Base-by-base conservation (phyloP, 2,329 filamentous ascomycete genomes). In the Dryadomyces quercivorus region DNA sequence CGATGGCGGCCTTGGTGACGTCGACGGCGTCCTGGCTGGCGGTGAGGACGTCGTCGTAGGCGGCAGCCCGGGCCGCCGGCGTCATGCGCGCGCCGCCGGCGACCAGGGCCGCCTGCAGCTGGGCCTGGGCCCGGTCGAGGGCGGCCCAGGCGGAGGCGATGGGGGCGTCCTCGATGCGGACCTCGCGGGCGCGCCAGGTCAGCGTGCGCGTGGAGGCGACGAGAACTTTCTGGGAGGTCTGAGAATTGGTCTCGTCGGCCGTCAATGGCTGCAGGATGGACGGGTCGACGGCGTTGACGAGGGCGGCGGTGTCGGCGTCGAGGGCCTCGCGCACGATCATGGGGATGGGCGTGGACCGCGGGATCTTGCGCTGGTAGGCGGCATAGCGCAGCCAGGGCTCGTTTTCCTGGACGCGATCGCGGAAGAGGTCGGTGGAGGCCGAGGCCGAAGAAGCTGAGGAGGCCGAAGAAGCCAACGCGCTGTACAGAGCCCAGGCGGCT, bases 341-440 rank as follows among this genome's bases (percentile, higher is more conserved):
- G 0, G 85, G 78, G 50, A 95, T 84, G 2, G 91, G 84, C 53
- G 90, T 80, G 2, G 90, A 95, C 46, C 93, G 83, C 0, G 92
- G 87, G 36, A 95, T 80, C 66, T 92, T 86, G 66, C 90, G 78
- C 68, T 95, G 90, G 67, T 97, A 97, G 18, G 93, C 90, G 40
- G 91, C 91, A 67, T 94, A 97, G 59, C 92, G 85, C 63, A 98
- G 88, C 58, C 90, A 95, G 2, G 91, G 91, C 66, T 98, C 93
- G 58, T 95, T 94, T 62, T 87, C 84, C 50, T 85, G 82, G 55
- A 98, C 73, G 22, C 96, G 76, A 58, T 97, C 92, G 65, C 87
- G 90, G 75, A 88, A 93, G 40, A 86, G 74, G 56, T 95, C 92
- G 58, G 82, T 82, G 85, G 18, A n/a, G n/a, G n/a, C n/a, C n/a